A percentile compares a stretch with the other conserved stretches of the same genome.
These are phyloP conservation scores for Penicillium sp. DNA, from an alignment of 2,329 filamentous ascomycete species.

Conservation along the genomic window DNA sequence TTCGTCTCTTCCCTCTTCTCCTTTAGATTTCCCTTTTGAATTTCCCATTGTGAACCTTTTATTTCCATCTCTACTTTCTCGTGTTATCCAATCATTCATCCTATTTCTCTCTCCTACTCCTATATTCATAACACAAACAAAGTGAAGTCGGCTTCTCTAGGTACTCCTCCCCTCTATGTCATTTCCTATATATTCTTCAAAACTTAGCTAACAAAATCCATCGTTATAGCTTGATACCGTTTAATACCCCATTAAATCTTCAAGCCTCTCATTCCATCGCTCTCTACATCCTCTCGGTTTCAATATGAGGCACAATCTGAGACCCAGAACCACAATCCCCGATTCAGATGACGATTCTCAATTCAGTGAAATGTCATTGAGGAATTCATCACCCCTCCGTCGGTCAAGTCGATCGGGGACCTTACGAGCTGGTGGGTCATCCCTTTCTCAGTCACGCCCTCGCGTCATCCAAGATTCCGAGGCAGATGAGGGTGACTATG, in stretches of 20 bases:
- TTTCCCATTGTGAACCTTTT: neutral
- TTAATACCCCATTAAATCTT: too few relatives aligned
- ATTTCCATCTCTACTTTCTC: neutral
- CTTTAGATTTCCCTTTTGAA: neutral
- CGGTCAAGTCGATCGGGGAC: constrained; percentile 8
- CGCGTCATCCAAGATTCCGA: constrained; percentile 23
- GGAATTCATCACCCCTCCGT: constrained; percentile 12
- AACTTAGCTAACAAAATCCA: neutral
- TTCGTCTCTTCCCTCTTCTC: constrained; percentile 8
- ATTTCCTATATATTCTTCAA: neutral
- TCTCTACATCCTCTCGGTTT: neutral
- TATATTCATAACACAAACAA: neutral
- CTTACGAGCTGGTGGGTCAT: constrained; percentile 12
- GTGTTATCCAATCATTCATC: neutral
- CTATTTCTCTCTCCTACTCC: neutral
- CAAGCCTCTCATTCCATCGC: neutral
- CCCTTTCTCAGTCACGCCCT: constrained; percentile 15
- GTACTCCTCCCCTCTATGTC: neutral
- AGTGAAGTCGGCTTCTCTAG: neutral
- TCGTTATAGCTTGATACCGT: neutral
- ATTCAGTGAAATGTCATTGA: constrained; percentile 15
- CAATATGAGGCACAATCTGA: constrained; percentile 16
- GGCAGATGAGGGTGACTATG: constrained; percentile 14
- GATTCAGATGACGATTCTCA: constrained; percentile 22
- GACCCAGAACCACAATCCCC: constrained; percentile 14